phyloP scores from a whole-genome alignment of 2,329 filamentous ascomycete species.

The Neofusicoccum sp. region DNA sequence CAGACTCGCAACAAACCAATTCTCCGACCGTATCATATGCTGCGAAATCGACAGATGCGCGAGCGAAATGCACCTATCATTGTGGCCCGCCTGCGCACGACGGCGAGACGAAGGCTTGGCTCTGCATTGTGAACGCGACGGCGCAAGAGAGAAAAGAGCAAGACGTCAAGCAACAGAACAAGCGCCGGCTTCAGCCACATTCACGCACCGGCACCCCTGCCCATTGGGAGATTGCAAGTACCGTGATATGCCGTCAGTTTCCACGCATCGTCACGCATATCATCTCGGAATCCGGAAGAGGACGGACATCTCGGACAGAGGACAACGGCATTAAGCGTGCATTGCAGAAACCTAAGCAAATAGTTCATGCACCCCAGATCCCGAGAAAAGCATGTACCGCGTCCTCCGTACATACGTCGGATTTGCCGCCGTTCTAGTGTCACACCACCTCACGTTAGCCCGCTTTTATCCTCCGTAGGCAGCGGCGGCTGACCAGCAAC shows the following conservation, averaged over 20 bases:
- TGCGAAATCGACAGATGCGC: not conserved
- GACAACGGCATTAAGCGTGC: not conserved
- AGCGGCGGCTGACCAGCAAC: no score
- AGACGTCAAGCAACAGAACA: not conserved
- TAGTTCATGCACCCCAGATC: conserved; percentile 15
- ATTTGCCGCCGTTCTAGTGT: conserved; percentile 3
- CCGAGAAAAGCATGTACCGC: not conserved
- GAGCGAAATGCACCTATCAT: conserved; percentile 8
- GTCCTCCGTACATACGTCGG: not conserved
- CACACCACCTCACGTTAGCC: conserved; percentile 2
- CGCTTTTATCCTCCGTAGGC: not conserved
- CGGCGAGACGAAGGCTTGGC: conserved; percentile 4
- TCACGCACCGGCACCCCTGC: not conserved
- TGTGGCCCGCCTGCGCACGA: not conserved
- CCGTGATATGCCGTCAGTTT: not conserved
- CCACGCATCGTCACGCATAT: not conserved
- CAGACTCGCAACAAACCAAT: not conserved
- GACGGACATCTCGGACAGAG: not conserved
- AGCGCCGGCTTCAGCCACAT: not conserved
- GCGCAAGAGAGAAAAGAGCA: not conserved
- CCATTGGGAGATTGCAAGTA: conserved; percentile 4
- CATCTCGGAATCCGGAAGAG: conserved; percentile 1
- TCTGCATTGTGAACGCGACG: not conserved
- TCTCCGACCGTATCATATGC: not conserved
- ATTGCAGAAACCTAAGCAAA: conserved; percentile 15